Evolutionary conservation across 192 early-diverging fungal species (phyloP).

Genomic region (Coemansia sp.): DNA sequence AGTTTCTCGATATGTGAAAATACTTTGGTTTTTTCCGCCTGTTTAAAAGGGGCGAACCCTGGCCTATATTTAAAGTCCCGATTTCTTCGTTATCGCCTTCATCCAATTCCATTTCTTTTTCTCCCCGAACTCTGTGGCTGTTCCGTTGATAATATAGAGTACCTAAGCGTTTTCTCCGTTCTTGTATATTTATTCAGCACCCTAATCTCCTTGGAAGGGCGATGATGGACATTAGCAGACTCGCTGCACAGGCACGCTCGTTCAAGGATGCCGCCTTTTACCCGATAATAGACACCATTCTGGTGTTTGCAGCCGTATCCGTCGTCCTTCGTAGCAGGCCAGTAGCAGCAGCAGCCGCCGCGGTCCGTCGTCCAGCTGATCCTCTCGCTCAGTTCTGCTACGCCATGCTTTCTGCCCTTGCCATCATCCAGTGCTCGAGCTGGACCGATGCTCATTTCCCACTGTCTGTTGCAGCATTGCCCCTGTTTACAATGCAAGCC

Average conservation of each 20-base stretch:
- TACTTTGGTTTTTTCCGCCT: too few species aligned
- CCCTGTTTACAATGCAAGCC: slow-evolving; percentile 6
- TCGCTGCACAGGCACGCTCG: neutral
- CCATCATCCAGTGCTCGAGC: neutral
- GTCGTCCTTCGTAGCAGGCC: neutral
- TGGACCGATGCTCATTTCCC: slow-evolving; percentile 3
- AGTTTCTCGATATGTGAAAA: too few species aligned
- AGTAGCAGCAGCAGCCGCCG: neutral
- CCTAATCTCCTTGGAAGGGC: neutral
- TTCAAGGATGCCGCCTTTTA: slow-evolving; percentile 2
- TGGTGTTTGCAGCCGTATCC: neutral
- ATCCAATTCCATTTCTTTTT: neutral
- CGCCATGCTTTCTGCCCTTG: slow-evolving; percentile 10
- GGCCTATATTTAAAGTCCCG: neutral
- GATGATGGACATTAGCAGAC: neutral
- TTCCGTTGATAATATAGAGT: neutral
- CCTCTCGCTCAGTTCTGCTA: slow-evolving; percentile 4
- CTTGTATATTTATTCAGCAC: neutral
- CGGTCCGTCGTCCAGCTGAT: neutral
- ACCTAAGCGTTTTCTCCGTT: neutral
- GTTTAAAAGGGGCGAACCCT: too few species aligned
- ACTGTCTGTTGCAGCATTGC: slow-evolving; percentile 9
- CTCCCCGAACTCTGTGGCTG: neutral
- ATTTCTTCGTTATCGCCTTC: neutral
- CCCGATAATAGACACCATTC: neutral